These are phyloP conservation scores for Tricholomella constricta DNA, from an alignment of 768 basidiomycete species.

Conservation along the genomic window DNA sequence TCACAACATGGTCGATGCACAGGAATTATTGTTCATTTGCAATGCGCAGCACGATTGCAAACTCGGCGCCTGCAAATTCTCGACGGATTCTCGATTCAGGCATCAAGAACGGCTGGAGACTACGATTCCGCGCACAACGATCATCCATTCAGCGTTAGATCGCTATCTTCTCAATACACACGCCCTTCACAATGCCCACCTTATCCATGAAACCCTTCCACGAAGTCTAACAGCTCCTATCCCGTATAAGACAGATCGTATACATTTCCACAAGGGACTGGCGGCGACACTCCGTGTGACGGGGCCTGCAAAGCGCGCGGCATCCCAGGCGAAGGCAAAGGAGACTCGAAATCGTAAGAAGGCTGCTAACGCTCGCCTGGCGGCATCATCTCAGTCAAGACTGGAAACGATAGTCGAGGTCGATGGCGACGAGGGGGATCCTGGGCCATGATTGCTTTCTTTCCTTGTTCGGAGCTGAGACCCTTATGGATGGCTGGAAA, in stretches of 20 bases:
- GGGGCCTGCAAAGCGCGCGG: conserved; percentile 17
- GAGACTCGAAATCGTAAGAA: conserved; percentile 16
- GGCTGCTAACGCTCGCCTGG: too few relatives aligned
- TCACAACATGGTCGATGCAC: not conserved
- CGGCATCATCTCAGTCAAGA: too few relatives aligned
- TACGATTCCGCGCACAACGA: not conserved
- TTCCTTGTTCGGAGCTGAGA: too few relatives aligned
- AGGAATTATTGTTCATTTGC: conserved; percentile 14
- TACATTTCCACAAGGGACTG: not conserved
- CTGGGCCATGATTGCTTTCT: too few relatives aligned
- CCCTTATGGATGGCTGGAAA: too few relatives aligned
- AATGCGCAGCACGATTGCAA: conserved; percentile 23
- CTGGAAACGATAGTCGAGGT: too few relatives aligned
- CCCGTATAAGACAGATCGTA: conserved; percentile 5
- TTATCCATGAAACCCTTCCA: too few relatives aligned
- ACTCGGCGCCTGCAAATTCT: conserved; percentile 7
- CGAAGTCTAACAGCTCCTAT: conserved; percentile 22
- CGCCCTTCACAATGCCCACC: too few relatives aligned
- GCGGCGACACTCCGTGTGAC: conserved; percentile 10
- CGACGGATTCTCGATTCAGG: not conserved
- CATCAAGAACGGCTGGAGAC: conserved; percentile 14
- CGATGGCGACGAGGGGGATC: too few relatives aligned
- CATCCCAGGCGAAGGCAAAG: conserved; percentile 14
- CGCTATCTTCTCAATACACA: conserved; percentile 31
- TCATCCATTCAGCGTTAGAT: conserved; percentile 13